These are phyloP conservation scores for Psidium friedrichsthalianum DNA, from an alignment of 345 rosid species.

Conservation along the genomic window DNA sequence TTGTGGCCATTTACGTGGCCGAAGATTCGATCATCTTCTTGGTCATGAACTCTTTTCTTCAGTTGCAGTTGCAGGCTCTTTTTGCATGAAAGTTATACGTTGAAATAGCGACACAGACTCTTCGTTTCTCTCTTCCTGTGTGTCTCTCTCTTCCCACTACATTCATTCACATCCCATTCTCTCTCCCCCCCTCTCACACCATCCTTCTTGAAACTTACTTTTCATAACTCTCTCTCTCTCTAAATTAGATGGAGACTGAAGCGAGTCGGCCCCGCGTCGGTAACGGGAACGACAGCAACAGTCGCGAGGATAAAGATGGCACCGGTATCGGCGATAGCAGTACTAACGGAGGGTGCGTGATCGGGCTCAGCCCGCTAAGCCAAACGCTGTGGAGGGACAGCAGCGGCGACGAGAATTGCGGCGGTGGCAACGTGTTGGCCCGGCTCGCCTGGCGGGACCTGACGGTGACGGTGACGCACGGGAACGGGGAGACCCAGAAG, in stretches of 20 bases:
- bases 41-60: background rate
- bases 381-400: slow-evolving; percentile 68
- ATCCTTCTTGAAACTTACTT: background rate
- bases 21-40: background rate
- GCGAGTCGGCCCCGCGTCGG: background rate
- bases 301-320: background rate
- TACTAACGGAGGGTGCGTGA: slow-evolving; percentile 4
- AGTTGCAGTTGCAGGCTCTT: background rate
- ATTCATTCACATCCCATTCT: background rate
- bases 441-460: slow-evolving; percentile 90
- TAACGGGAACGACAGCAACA: background rate
- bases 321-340: background rate
- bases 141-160: background rate
- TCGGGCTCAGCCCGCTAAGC: slow-evolving; percentile 72
- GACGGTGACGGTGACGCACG: slow-evolving; percentile 60
- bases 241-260: background rate
- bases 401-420: slow-evolving; percentile 22
- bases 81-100: background rate
- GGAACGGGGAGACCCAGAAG: slow-evolving; percentile 61
- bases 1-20: background rate
- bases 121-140: background rate
- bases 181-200: background rate
- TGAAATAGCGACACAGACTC: background rate
- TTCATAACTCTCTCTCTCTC: background rate
- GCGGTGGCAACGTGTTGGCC: slow-evolving; percentile 75